These are phyloP conservation scores for Cryptococcus hybrid DNA, from an alignment of 1,284 basidiomycete species.

Conservation along the genomic window DNA sequence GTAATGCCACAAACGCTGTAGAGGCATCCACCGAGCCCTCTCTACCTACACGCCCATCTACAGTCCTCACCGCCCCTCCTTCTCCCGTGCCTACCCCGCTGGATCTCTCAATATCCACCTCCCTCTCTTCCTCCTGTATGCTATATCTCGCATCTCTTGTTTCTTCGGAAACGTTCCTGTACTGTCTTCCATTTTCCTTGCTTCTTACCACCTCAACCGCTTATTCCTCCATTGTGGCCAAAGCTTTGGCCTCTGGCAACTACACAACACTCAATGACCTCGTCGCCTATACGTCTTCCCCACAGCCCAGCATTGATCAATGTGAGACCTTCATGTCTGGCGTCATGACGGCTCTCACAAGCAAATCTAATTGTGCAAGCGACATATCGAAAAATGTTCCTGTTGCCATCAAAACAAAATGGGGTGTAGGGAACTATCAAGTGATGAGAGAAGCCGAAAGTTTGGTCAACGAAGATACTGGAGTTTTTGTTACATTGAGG, in stretches of 20 bases:
- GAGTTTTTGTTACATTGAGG: slow-evolving; percentile 45
- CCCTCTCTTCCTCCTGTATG: slow-evolving; percentile 66
- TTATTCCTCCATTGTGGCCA: slow-evolving; percentile 50
- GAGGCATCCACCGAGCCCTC: slow-evolving; percentile 9
- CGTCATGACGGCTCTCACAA: slow-evolving; percentile 18
- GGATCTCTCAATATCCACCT: slow-evolving; percentile 60
- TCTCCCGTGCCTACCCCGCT: slow-evolving; percentile 72
- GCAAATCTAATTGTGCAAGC: slow-evolving; percentile 34
- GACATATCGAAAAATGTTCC: slow-evolving; percentile 22
- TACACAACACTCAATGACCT: slow-evolving; percentile 63
- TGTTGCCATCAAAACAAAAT: slow-evolving; percentile 26
- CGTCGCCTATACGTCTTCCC: slow-evolving; percentile 45
- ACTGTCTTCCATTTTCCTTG: slow-evolving; percentile 72
- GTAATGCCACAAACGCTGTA: slow-evolving; percentile 1
- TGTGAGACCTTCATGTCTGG: slow-evolving; percentile 33
- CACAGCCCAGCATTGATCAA: slow-evolving; percentile 15
- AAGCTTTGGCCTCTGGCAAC: slow-evolving; percentile 59
- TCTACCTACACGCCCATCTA: slow-evolving; percentile 51
- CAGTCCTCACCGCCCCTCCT: slow-evolving; percentile 55
- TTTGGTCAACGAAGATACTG: slow-evolving; percentile 31
- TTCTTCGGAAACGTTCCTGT: slow-evolving; percentile 58
- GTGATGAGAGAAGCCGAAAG: slow-evolving; percentile 36
- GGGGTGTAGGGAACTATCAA: slow-evolving; percentile 42
- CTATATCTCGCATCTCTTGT: slow-evolving; percentile 73
- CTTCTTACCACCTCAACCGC: slow-evolving; percentile 60